These are phyloP conservation scores for Neocallimastix lanati DNA, from an alignment of 192 early-diverging fungal species.

Conservation along the genomic window DNA sequence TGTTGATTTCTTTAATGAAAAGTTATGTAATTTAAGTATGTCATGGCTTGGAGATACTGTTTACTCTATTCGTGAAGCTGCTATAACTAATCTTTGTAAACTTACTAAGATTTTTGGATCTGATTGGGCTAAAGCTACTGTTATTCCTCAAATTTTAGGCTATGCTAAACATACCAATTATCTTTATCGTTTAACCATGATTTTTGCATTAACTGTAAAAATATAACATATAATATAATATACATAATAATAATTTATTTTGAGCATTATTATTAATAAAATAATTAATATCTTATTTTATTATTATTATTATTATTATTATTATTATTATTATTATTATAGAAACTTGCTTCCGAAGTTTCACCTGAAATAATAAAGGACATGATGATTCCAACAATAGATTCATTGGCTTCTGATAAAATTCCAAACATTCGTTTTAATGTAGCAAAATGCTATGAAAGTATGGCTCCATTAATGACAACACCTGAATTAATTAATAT, in stretches of 20 bases:
- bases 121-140: constrained; percentile 85
- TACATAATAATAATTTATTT: constrained; percentile 6
- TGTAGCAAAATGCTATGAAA: constrained; percentile 84
- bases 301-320: too few species aligned
- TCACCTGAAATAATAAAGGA: constrained; percentile 75
- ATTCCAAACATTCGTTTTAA: constrained; percentile 99
- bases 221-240: too few species aligned
- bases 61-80: constrained; percentile 93
- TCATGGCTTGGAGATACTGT: constrained; percentile 95
- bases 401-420: constrained; percentile 66
- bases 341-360: constrained; percentile 74
- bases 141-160: constrained; percentile 83
- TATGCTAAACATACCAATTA: constrained; percentile 88
- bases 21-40: constrained; percentile 85
- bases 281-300: too few species aligned
- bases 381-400: constrained; percentile 72
- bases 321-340: too few species aligned
- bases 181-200: constrained; percentile 92
- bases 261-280: neutral
- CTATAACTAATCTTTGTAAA: constrained; percentile 80
- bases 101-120: constrained; percentile 96
- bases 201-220: constrained; percentile 85
- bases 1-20: constrained; percentile 91
- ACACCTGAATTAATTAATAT: constrained; percentile 36
- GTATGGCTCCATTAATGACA: constrained; percentile 56